Evolutionary conservation across 1,139 yeast genomes (phyloP), one percentile per base, ranked within the genome.

Genomic region (Blastobotrys malaysiensis): DNA sequence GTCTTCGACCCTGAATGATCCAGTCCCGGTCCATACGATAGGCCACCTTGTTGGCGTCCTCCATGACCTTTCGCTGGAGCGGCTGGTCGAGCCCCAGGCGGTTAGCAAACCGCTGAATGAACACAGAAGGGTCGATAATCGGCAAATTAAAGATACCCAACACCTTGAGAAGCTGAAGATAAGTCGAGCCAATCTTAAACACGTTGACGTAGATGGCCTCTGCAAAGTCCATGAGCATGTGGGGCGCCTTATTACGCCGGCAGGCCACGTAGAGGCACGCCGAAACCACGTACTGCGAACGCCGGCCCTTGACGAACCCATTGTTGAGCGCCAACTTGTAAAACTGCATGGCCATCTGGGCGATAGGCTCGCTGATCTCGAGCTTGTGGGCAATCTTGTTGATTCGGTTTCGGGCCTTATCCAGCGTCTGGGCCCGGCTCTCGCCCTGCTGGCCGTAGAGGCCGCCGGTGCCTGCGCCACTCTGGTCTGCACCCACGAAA

Each of bases 1-100:
- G 99, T 58, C 99, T 79, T 67, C 99, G 80, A 36, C 99, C 99
- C 69, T 89, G 95, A 66, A 86, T 88, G 60, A 93, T 87, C 97
- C 98, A 93, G 68, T 93, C 99, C 51, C 84, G 81, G 20, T 91
- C 79, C 99, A 93, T 93, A 63, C 97, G 77, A 65, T 83, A 89
- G 1, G 96, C 96, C 43, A 93, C 73, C 62, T 85, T 82, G 7
- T 84, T 84, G 0, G 99, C 98, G 69, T 95, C 99, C 54, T 79
- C 80, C 31, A 88, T 85, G 14, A 93, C 96, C 63, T 84, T 85
- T 45, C 84, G 79, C 16, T 69, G 63, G 46, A 68, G 72, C 52
- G 83, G 84, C 57, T 79, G 78, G 21, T 88, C 90, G 63, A 93
- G 86, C 58, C 88, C 88, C 55, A 93, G 75, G 63, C 84, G 82